Evolutionary conservation across 1,284 basidiomycete species (phyloP), one percentile per base, ranked within the genome.

Genomic region (Mycosarcoma maydis): DNA sequence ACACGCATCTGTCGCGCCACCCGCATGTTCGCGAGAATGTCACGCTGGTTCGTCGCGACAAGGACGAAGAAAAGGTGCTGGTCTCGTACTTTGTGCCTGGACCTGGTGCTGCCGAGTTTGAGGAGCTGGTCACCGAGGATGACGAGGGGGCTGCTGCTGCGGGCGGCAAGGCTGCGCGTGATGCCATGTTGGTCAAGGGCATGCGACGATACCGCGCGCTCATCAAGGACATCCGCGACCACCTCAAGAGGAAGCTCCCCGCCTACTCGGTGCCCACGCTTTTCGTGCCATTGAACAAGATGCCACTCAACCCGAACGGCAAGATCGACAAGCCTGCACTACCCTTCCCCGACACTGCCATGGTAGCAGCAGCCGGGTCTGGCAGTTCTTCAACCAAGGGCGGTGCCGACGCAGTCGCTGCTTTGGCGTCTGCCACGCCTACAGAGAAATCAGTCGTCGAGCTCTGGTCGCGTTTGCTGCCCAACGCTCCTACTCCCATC

Each of bases 11-110:
- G 34, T 92, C 91, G 74, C 90, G 94, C 77, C 95, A 98, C 82
- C 91, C 92, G 6, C 87, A 93, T 19, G 89, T 99, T 3, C 86
- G 95, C 11, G 96, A 98, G 85, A 98, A 98, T 79, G 94, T 98
- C 48, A 98, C 96, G 2, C 86, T 98, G 43, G 94, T 99, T 23
- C 86, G 96, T 77, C 87, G 96, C 81, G 95, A 98, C 85, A 98
- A 98, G 85, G 93, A 98, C 83, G 96, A 98, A 83, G 96, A 99
- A 85, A 98, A 99, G 86, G 94, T 98, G 29, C 88, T 99, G 13
- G 92, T 99, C 55, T 92, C 91, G 78, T 99, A 98, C 84, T 94
- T 99, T 80, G 96, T 99, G n/a, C 96, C 95, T 16, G 84, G 92
- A 36, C 86, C 89, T 33, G 89, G 89, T 0, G 84, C 83, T 22